phyloP scores from a whole-genome alignment of 163 green algal species.

The Scenedesmus sp. region DNA sequence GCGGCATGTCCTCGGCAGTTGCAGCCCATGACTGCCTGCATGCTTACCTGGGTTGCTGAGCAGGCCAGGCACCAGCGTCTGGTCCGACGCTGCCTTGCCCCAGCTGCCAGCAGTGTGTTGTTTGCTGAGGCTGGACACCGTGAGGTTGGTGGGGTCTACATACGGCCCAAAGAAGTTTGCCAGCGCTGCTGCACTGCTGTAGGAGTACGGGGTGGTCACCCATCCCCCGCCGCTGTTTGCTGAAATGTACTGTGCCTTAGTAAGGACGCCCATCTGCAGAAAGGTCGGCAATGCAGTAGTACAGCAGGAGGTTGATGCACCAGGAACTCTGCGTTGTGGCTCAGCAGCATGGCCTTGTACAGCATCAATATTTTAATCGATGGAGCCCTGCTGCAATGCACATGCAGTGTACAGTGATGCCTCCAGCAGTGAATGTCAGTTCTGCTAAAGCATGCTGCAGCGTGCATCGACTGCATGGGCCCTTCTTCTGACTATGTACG shows the following conservation, averaged over 20 bases:
- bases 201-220: constrained; percentile 38
- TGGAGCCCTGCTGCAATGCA: too few relatives aligned
- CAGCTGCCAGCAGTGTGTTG: constrained; percentile 37
- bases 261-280: constrained; percentile 47
- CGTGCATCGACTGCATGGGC: not conserved
- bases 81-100: not conserved
- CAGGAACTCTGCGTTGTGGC: too few relatives aligned
- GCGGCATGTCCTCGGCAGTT: not conserved
- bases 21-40: not conserved
- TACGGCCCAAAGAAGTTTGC: constrained; percentile 35
- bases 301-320: not conserved
- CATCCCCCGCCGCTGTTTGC: constrained; percentile 55
- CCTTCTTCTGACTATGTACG: not conserved
- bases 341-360: too few relatives aligned
- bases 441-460: not conserved
- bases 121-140: not conserved
- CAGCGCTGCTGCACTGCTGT: not conserved
- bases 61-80: constrained; percentile 10
- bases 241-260: constrained; percentile 48
- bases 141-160: constrained; percentile 43
- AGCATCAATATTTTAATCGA: too few relatives aligned
- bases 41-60: constrained; percentile 32
- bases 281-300: not conserved
- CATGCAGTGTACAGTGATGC: too few relatives aligned
- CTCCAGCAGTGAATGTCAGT: too few relatives aligned